Evolutionary conservation across 2,329 filamentous ascomycete species (phyloP), one percentile per base, ranked within the genome.

Genomic region (Pseudohalonectria lignicola): DNA sequence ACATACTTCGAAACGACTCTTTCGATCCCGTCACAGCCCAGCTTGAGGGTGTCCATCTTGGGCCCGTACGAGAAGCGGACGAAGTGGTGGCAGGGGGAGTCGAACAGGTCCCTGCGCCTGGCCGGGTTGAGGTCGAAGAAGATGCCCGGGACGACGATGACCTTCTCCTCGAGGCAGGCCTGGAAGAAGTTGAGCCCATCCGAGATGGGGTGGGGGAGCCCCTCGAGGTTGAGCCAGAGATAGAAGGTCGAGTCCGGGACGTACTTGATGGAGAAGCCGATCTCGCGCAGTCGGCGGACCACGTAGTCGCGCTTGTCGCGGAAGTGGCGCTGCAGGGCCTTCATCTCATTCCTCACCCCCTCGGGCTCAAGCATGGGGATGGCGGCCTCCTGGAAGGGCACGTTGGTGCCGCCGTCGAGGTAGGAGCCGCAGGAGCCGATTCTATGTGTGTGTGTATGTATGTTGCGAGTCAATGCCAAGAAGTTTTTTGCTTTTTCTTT

Each of bases 161-260:
- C 86, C 71, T 93, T 93, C 68, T 95, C 87, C 53, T 84, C 78
- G 32, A 96, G 67, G 55, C 92, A 92, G 21, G 87, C 87, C 57
- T 92, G 79, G 76, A 96, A 95, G 73, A 96, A 96, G 66, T 94
- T 94, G 53, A 96, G 67, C 8, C 90, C 90, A 56, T 96, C 90
- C 42, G 83, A 81, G 57, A 96, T 94, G 44, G 79, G 74, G n/a
- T 73, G 72, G 1, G 90, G 85, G 3, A 92, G 67, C 34, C 72
- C 70, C 59, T 69, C 79, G 49, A 74, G 78, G 62, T 71, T 74
- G 43, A 77, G 61, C 73, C 73, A 94, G 49, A 95, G 76, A 67
- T 96, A 96, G 61, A 96, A 96, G 1, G 90, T 96, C 44, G 82
- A 85, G 61, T 95, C 84, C 1, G 90, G 90, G 42, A 87, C 76